Percentiles rank a stretch among this genome's conserved stretches.
phyloP scores from a whole-genome alignment of 768 basidiomycete species.

The Termitomyces sp. region DNA sequence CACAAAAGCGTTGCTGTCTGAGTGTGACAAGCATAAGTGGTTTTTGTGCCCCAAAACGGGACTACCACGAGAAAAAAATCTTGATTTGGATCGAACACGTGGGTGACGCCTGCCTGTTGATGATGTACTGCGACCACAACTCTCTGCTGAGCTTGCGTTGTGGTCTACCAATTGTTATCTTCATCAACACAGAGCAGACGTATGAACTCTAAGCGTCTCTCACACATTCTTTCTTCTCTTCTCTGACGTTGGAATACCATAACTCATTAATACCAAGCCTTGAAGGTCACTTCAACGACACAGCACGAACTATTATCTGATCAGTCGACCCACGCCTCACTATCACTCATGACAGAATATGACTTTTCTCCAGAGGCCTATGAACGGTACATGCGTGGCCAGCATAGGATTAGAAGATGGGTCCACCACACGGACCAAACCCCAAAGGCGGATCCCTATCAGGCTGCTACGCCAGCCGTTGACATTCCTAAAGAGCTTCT shows the following conservation, averaged over 20 bases:
- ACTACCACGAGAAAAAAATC: neutral
- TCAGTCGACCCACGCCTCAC: neutral
- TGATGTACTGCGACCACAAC: neutral
- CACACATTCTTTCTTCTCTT: neutral
- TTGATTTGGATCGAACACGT: neutral
- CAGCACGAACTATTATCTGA: neutral
- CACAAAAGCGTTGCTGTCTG: neutral
- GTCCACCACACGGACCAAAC: neutral
- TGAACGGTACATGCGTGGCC: slow-evolving; percentile 11
- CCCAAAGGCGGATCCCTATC: slow-evolving; percentile 2
- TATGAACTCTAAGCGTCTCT: neutral
- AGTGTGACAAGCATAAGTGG: neutral
- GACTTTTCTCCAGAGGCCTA: slow-evolving; percentile 20
- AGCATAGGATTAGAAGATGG: slow-evolving; percentile 5
- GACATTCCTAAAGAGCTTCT: slow-evolving; percentile 1
- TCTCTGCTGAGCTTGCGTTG: neutral
- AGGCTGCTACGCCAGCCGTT: slow-evolving; percentile 1
- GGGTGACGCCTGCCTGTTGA: neutral
- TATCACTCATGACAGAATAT: slow-evolving; percentile 17
- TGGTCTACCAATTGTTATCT: neutral
- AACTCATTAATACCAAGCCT: neutral
- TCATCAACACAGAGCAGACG: neutral
- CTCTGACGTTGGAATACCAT: neutral
- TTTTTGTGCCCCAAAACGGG: neutral
- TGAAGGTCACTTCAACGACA: neutral